These are phyloP conservation scores for Suhomyces pyralidae DNA, from an alignment of 805 yeast species.

Conservation along the genomic window DNA sequence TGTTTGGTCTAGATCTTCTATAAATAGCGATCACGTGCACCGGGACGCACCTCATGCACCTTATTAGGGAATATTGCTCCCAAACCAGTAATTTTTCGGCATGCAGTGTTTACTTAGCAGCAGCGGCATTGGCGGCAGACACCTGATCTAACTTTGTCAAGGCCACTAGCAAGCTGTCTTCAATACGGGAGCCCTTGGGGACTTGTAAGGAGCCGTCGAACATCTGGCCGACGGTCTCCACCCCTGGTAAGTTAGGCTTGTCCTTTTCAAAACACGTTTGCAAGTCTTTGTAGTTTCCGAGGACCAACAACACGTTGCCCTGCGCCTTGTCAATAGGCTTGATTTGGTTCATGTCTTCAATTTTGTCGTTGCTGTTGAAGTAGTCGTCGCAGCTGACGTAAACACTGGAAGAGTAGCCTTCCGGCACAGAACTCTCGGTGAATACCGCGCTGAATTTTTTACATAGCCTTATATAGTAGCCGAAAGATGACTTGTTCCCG, in stretches of 20 bases:
- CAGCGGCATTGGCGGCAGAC: neutral
- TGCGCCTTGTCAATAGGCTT: conserved; percentile 17
- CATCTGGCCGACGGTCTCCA: conserved; percentile 55
- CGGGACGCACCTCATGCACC: neutral
- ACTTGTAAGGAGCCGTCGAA: conserved; percentile 62
- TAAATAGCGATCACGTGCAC: conserved; percentile 1
- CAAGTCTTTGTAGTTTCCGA: conserved; percentile 63
- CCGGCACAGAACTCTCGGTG: conserved; percentile 60
- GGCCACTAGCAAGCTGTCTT: conserved; percentile 67
- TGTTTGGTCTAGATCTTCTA: conserved; percentile 3
- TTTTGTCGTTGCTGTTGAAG: conserved; percentile 32
- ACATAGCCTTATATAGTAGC: conserved; percentile 73
- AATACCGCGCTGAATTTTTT: conserved; percentile 59
- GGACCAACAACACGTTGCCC: conserved; percentile 49
- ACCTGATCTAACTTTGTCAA: conserved; percentile 32
- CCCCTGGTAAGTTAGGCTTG: conserved; percentile 47
- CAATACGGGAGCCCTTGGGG: conserved; percentile 58
- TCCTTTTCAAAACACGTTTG: conserved; percentile 52
- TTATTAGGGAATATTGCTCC: neutral
- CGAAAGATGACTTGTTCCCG: conserved; percentile 62
- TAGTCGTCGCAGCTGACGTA: conserved; percentile 69
- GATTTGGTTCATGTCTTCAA: conserved; percentile 7
- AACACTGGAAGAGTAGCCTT: conserved; percentile 67
- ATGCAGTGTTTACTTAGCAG: neutral
- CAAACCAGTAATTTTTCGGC: neutral